Conservation (phyloP, 2,329 filamentous ascomycete species). For the Magnaporthiopsis rhizophila region DNA sequence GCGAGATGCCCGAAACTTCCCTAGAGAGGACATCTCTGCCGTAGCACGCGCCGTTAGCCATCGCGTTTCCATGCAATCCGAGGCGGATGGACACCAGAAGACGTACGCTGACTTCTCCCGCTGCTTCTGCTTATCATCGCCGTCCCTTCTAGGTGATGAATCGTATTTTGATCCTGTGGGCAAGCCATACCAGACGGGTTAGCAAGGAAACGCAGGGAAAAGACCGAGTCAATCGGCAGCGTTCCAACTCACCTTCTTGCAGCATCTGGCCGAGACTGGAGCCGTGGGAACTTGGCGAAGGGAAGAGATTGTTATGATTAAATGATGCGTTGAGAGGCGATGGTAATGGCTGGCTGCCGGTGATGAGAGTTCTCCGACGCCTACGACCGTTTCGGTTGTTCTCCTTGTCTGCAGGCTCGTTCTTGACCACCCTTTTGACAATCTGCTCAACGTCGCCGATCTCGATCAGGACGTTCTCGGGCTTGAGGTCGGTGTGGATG, state of each 20-base stretch:
- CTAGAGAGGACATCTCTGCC: slow-evolving; percentile 76
- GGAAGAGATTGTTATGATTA: slow-evolving; percentile 66
- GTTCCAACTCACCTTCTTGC: slow-evolving; percentile 56
- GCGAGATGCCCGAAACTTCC: slow-evolving; percentile 89
- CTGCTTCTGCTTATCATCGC: slow-evolving; percentile 63
- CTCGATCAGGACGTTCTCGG: slow-evolving; percentile 96
- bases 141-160: slow-evolving; percentile 25
- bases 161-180: slow-evolving; percentile 5
- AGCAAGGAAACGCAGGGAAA: not conserved
- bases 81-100: not conserved
- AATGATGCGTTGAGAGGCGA: slow-evolving; percentile 92
- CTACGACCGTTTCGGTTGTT: slow-evolving; percentile 87
- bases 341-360: slow-evolving; percentile 90
- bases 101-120: slow-evolving; percentile 91
- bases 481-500: slow-evolving; percentile 96
- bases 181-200: not conserved
- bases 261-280: slow-evolving; percentile 79
- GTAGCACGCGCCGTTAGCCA: slow-evolving; percentile 7
- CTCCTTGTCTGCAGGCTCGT: slow-evolving; percentile 65
- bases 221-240: not conserved
- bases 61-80: not conserved
- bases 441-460: slow-evolving; percentile 99
- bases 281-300: slow-evolving; percentile 49
- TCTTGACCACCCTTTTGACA: slow-evolving; percentile 91
- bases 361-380: slow-evolving; percentile 87